phyloP scores from a whole-genome alignment of 768 basidiomycete species.

The Sarcodon sp. region DNA sequence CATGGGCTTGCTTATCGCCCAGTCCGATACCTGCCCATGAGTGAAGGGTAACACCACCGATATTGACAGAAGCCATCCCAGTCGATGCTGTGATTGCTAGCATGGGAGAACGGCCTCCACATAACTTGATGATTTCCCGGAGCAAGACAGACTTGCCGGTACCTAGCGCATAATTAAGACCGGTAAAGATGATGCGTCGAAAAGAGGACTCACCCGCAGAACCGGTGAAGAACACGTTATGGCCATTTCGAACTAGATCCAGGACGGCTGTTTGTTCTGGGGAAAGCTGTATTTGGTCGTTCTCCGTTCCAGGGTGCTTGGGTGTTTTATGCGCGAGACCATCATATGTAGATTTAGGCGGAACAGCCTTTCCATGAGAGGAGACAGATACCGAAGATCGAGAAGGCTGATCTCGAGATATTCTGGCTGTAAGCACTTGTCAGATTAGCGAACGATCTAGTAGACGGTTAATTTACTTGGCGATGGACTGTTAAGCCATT shows the following conservation, averaged over 20 bases:
- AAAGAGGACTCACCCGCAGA: constrained; percentile 49
- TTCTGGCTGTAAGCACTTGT: constrained; percentile 1
- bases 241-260: constrained; percentile 37
- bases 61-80: constrained; percentile 72
- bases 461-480: background rate
- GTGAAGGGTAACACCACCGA: constrained; percentile 72
- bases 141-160: constrained; percentile 82
- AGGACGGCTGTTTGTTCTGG: constrained; percentile 39
- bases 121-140: constrained; percentile 52
- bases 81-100: constrained; percentile 76
- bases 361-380: constrained; percentile 15
- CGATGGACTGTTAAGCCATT: constrained; percentile 22
- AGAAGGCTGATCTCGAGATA: constrained; percentile 1
- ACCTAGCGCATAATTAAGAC: constrained; percentile 20
- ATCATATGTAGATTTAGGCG: constrained; percentile 4
- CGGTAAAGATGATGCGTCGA: background rate
- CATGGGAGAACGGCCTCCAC: constrained; percentile 17
- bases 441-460: background rate
- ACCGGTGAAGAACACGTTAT: constrained; percentile 78
- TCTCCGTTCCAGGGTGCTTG: constrained; percentile 1
- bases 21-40: constrained; percentile 76
- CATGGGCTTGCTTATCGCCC: constrained; percentile 43
- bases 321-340: background rate
- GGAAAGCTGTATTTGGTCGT: constrained; percentile 25
- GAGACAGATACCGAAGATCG: background rate